phyloP scores from a whole-genome alignment of 345 rosid genomes.

The Rhodamnia rubescens region DNA sequence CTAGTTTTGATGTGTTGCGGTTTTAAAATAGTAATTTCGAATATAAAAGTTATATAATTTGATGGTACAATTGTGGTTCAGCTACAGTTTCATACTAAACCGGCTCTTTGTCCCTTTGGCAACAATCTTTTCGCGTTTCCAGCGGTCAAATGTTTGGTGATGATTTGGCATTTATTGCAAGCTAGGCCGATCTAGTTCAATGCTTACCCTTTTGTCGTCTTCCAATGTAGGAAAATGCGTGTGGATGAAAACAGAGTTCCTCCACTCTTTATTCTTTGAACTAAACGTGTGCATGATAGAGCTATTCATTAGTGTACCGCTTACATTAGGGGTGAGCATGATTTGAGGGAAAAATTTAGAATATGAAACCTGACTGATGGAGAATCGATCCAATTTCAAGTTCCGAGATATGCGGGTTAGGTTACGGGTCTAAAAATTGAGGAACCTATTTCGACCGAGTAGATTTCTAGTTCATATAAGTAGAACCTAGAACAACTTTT shows the following conservation, averaged over 20 bases:
- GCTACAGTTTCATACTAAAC: neutral
- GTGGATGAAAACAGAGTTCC: neutral
- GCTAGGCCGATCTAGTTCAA: neutral
- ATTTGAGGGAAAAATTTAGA: too few species aligned
- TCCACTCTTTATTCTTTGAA: neutral
- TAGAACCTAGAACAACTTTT: too few species aligned
- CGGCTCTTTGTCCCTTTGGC: neutral
- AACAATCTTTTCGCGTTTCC: neutral
- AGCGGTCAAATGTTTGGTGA: neutral
- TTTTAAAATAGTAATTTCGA: neutral
- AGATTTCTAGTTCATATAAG: too few species aligned
- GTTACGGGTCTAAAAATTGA: too few species aligned
- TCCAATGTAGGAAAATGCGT: neutral
- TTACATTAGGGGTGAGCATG: too few species aligned
- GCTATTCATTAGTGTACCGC: neutral
- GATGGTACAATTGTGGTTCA: neutral
- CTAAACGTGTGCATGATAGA: neutral
- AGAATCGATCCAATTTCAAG: too few species aligned
- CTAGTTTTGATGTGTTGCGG: too few species aligned
- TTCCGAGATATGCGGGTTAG: too few species aligned
- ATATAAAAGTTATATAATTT: neutral
- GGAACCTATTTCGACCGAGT: too few species aligned
- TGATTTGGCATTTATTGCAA: neutral
- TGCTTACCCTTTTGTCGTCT: neutral
- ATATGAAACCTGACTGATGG: too few species aligned